Evolutionary conservation across 352 stramenopile species (phyloP).

Genomic region (Globisporangium cederbergense): DNA sequence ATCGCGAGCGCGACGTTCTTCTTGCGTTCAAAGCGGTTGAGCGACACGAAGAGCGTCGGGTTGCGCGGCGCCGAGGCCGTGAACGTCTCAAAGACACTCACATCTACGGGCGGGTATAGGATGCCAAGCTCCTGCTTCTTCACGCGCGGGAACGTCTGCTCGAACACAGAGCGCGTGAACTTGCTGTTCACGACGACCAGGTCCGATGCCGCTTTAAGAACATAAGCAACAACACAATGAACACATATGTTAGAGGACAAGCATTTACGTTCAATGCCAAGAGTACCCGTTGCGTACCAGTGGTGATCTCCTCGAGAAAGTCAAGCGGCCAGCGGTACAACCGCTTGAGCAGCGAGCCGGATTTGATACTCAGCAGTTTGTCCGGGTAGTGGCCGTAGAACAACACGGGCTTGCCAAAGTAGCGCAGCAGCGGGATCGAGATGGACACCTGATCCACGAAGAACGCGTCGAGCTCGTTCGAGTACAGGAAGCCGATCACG

Average conservation of each 20-base stretch:
- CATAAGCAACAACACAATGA: neutral
- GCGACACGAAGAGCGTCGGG: conserved; percentile 87
- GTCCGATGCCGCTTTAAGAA: conserved; percentile 71
- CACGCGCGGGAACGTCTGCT: conserved; percentile 85
- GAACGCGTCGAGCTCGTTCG: conserved; percentile 63
- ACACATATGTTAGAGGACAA: neutral
- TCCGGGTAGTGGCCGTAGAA: conserved; percentile 99
- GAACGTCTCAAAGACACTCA: conserved; percentile 57
- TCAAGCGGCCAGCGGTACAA: conserved; percentile 93
- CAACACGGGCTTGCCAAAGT: conserved; percentile 81
- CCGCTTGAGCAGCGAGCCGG: conserved; percentile 63
- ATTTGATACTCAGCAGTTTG: conserved; percentile 89
- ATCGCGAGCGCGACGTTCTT: conserved; percentile 95
- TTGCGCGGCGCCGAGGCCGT: conserved; percentile 31
- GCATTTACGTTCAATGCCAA: conserved; percentile 54
- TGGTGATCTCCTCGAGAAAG: conserved; percentile 92
- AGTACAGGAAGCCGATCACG: conserved; percentile 34
- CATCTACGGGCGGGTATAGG: conserved; percentile 94
- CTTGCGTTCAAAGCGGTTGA: conserved; percentile 99
- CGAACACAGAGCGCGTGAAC: conserved; percentile 92
- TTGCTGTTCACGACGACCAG: conserved; percentile 95
- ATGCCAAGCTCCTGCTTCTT: conserved; percentile 65
- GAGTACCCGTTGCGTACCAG: conserved; percentile 26
- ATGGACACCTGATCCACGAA: conserved; percentile 84
- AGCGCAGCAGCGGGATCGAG: conserved; percentile 71